A percentile compares a stretch with the other conserved stretches of the same genome.
phyloP scores from a whole-genome alignment of 768 basidiomycete species.

The Russula foetens region DNA sequence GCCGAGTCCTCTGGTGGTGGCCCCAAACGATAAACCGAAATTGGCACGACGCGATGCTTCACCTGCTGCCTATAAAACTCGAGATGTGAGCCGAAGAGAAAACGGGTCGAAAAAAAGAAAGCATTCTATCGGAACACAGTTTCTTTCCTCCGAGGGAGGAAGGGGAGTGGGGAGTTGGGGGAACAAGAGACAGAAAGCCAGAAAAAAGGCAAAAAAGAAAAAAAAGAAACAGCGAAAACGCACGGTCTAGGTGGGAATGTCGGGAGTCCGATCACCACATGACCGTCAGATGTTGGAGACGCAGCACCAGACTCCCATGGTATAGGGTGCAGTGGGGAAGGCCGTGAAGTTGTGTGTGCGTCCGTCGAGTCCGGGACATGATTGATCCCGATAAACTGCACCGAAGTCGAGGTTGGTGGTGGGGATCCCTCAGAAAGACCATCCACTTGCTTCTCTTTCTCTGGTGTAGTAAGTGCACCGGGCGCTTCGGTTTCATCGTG shows the following conservation, averaged over 20 bases:
- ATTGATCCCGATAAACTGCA: slow-evolving; percentile 18
- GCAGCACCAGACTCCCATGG: slow-evolving; percentile 54
- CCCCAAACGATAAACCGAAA: slow-evolving; percentile 79
- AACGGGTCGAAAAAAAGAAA: neutral
- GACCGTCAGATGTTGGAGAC: slow-evolving; percentile 32
- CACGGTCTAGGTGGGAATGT: slow-evolving; percentile 13
- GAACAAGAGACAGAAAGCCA: neutral
- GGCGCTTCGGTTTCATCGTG: neutral
- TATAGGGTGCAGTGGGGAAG: slow-evolving; percentile 48
- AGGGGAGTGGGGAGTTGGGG: too few species aligned
- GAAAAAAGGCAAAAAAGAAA: neutral
- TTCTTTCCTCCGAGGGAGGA: neutral
- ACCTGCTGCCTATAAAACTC: slow-evolving; percentile 13
- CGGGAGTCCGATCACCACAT: neutral
- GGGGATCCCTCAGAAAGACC: neutral
- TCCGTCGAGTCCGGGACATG: slow-evolving; percentile 16
- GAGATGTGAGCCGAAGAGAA: neutral
- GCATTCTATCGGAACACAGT: neutral
- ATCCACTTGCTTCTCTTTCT: neutral
- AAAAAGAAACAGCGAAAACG: too few species aligned
- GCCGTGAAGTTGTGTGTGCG: slow-evolving; percentile 40
- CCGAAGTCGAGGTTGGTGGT: neutral
- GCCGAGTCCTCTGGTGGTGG: slow-evolving; percentile 71
- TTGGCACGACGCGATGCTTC: slow-evolving; percentile 53
- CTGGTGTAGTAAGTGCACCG: neutral